A percentile compares a stretch with the other conserved stretches of the same genome.
phyloP scores from a whole-genome alignment of 2,329 filamentous ascomycete genomes.

The Aspergillus flavus region DNA sequence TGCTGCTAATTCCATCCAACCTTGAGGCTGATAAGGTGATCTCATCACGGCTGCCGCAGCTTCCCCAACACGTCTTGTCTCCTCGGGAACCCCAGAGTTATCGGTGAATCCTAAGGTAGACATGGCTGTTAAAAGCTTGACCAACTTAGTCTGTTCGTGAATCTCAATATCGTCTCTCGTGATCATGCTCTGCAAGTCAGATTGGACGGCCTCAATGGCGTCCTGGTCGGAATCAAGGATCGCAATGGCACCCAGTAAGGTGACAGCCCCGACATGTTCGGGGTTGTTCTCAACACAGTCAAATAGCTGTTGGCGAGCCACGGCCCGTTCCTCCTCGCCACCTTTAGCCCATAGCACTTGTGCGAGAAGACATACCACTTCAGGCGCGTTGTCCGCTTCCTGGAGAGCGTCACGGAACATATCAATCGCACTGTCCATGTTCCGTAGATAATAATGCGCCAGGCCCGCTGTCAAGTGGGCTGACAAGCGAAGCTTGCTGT shows the following conservation, averaged over 20 bases:
- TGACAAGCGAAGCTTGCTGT: constrained; percentile 74
- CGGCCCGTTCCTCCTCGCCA: constrained; percentile 69
- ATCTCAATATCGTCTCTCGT: constrained; percentile 66
- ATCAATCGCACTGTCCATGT: constrained; percentile 69
- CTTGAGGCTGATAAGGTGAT: constrained; percentile 73
- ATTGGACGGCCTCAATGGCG: constrained; percentile 75
- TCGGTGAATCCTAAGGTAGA: constrained; percentile 59
- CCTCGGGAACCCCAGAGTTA: constrained; percentile 42
- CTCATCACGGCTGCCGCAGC: constrained; percentile 79
- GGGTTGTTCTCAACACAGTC: constrained; percentile 73
- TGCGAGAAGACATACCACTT: constrained; percentile 83
- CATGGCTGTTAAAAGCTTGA: constrained; percentile 75
- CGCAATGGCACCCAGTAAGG: constrained; percentile 81
- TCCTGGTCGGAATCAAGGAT: constrained; percentile 78
- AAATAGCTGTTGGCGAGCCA: constrained; percentile 79
- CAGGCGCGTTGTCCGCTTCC: constrained; percentile 75
- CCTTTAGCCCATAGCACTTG: constrained; percentile 94
- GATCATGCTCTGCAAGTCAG: constrained; percentile 74
- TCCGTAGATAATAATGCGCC: constrained; percentile 71
- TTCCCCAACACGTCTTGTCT: constrained; percentile 62
- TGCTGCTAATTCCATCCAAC: constrained; percentile 76
- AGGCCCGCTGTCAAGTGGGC: constrained; percentile 84
- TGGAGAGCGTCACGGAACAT: constrained; percentile 80
- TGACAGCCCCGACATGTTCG: constrained; percentile 75
- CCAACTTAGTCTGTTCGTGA: constrained; percentile 68